A percentile compares a stretch with the other conserved stretches of the same genome.
Evolutionary conservation across 2,329 filamentous ascomycete genomes (phyloP).

Genomic region (Cercospora sesami): DNA sequence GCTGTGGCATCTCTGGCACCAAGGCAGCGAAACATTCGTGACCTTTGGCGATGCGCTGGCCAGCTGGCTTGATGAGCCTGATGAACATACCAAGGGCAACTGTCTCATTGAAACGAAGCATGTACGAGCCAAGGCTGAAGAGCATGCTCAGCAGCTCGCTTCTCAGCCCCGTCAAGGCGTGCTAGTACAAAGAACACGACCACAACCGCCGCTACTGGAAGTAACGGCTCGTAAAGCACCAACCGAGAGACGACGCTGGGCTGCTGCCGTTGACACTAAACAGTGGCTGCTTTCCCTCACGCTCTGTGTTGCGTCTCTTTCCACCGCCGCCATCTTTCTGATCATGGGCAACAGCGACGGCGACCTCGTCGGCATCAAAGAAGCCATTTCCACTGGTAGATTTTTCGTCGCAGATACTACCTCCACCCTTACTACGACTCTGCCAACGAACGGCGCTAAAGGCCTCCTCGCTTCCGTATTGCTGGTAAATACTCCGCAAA

Average conservation of each 20-base stretch:
- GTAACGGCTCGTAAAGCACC: too few species aligned
- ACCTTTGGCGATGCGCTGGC: slow-evolving; percentile 23
- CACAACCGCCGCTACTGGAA: too few species aligned
- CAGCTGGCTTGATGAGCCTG: slow-evolving; percentile 4
- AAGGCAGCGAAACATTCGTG: background rate
- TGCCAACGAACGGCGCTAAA: slow-evolving; percentile 9
- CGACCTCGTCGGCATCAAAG: background rate
- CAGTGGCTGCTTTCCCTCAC: background rate
- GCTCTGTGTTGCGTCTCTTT: background rate
- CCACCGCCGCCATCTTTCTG: background rate
- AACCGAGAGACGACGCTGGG: background rate
- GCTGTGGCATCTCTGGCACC: background rate
- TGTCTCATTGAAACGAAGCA: slow-evolving; percentile 13
- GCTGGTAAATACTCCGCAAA: slow-evolving; percentile 51
- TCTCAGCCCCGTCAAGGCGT: too few species aligned
- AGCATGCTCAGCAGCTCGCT: too few species aligned
- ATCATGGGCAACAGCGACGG: background rate
- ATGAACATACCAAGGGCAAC: slow-evolving; percentile 20
- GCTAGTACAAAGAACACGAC: too few species aligned
- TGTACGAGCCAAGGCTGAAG: too few species aligned
- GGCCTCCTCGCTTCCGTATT: slow-evolving; percentile 34
- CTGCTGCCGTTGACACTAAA: background rate
- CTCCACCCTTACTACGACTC: slow-evolving; percentile 7
- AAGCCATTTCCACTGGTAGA: background rate
- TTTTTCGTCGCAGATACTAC: background rate